Conservation (phyloP, 495 filamentous ascomycete species). For the Cryomyces minteri region DNA sequence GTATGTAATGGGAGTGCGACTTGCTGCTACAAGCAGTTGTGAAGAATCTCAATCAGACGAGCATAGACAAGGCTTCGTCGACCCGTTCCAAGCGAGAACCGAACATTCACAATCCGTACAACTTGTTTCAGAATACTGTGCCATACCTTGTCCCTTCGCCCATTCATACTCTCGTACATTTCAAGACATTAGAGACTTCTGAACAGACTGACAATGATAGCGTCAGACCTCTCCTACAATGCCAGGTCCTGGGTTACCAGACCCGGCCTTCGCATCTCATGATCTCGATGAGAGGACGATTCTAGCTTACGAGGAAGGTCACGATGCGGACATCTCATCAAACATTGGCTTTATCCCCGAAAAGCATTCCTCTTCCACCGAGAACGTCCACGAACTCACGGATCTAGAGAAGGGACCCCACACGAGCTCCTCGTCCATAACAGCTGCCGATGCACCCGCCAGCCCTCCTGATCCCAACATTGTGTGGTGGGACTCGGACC, state of each 20-base stretch:
- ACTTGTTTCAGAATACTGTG: no score
- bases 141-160: no score
- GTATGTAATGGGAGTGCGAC: no score
- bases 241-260: neutral
- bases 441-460: neutral
- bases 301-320: conserved; percentile 13
- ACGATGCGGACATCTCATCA: conserved; percentile 11
- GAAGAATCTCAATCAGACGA: no score
- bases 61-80: no score
- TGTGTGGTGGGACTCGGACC: conserved; percentile 17
- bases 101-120: no score
- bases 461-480: conserved; percentile 14
- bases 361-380: neutral
- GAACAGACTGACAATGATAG: no score
- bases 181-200: no score
- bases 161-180: no score
- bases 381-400: neutral
- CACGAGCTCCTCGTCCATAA: neutral
- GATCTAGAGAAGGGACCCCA: neutral
- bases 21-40: no score
- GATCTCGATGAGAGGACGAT: conserved; percentile 5
- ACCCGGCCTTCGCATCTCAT: neutral
- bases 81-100: no score
- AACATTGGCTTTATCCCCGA: neutral
- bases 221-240: neutral